These are phyloP conservation scores for Cardiospermum halicacabum DNA, from an alignment of 345 rosid genomes.

Conservation along the genomic window DNA sequence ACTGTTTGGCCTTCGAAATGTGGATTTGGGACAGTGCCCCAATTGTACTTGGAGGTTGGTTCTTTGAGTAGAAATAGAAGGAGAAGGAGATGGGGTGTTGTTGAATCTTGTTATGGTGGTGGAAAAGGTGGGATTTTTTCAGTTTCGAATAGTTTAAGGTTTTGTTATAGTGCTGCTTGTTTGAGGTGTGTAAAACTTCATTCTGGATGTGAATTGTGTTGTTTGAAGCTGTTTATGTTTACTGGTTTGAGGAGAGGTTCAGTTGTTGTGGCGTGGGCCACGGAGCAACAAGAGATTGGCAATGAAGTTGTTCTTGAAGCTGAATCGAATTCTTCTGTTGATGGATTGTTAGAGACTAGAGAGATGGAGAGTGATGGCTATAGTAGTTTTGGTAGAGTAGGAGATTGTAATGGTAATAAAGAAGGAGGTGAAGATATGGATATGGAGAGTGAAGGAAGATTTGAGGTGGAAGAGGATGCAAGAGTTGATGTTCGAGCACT, in stretches of 20 bases:
- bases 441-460: constrained; percentile 12
- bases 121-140: constrained; percentile 25
- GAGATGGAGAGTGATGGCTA: constrained; percentile 18
- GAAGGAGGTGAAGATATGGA: constrained; percentile 13
- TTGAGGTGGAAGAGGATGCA: constrained; percentile 19
- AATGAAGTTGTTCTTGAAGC: constrained; percentile 32
- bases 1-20: constrained; percentile 39
- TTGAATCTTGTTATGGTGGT: constrained; percentile 24
- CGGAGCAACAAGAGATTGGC: constrained; percentile 48
- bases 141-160: constrained; percentile 28
- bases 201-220: constrained; percentile 22
- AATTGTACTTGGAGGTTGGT: constrained; percentile 40
- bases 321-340: constrained; percentile 24
- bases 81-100: constrained; percentile 23
- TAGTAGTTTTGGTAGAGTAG: constrained; percentile 19
- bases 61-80: constrained; percentile 28
- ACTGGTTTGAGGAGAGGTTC: constrained; percentile 32
- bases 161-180: constrained; percentile 17
- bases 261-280: constrained; percentile 48
- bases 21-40: constrained; percentile 45
- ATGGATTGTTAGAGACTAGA: constrained; percentile 15
- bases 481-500: constrained; percentile 56
- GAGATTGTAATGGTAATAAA: constrained; percentile 19
- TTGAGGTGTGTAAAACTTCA: constrained; percentile 22
- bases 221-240: constrained; percentile 23